Evolutionary conservation across 306 rosid genomes (phyloP).

Genomic region (Dalbergia cultrata): DNA sequence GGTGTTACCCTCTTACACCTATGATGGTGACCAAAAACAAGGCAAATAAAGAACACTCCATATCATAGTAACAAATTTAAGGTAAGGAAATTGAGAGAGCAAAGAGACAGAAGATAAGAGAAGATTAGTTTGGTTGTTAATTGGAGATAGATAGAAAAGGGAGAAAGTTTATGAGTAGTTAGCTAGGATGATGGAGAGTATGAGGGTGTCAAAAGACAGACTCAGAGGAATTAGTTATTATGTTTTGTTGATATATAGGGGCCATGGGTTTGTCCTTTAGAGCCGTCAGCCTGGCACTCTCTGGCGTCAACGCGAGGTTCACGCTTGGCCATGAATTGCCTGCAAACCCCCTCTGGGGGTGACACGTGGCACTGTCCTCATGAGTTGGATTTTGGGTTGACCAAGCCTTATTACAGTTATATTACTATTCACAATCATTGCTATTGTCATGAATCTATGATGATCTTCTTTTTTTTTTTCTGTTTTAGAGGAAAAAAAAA

Average conservation of each 20-base stretch:
- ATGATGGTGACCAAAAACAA: constrained; percentile 14
- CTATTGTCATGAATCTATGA: neutral
- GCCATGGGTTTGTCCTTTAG: constrained; percentile 11
- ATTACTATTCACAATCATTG: neutral
- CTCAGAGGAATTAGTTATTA: constrained; percentile 39
- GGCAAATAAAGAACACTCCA: constrained; percentile 39
- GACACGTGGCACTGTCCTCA: constrained; percentile 6
- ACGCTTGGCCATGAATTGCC: constrained; percentile 48
- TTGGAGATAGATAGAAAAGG: no score
- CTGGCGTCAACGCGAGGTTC: constrained; percentile 64
- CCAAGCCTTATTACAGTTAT: constrained; percentile 29
- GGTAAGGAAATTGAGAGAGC: neutral
- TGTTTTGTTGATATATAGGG: constrained; percentile 35
- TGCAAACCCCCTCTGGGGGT: neutral
- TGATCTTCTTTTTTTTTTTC: neutral
- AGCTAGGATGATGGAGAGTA: constrained; percentile 50
- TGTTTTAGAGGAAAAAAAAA: neutral
- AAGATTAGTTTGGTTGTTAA: no score
- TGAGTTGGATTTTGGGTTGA: constrained; percentile 49
- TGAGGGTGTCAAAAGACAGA: constrained; percentile 51
- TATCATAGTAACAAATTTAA: neutral
- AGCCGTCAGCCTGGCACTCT: constrained; percentile 46
- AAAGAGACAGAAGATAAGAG: neutral
- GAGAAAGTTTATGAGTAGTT: neutral
- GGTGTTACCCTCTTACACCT: constrained; percentile 7